Conservation (phyloP, 345 rosid species). For the Psidium friedrichsthalianum region DNA sequence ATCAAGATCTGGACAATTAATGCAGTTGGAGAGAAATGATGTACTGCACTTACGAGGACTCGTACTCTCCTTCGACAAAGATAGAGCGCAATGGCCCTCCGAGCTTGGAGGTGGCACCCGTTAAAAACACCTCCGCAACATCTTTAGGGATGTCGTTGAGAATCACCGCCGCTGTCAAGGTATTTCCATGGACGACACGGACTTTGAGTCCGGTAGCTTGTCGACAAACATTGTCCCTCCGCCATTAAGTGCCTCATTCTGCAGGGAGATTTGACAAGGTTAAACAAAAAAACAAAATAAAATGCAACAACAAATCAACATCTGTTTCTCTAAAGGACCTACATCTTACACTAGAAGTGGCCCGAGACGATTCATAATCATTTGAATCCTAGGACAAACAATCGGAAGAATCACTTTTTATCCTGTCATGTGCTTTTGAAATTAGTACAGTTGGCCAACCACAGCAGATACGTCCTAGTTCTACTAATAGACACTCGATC, state of each 20-base stretch:
- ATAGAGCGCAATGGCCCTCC: constrained; percentile 92
- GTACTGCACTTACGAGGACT: constrained; percentile 55
- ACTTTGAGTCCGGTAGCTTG: constrained; percentile 71
- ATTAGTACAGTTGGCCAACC: neutral
- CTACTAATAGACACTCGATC: neutral
- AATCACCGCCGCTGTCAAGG: constrained; percentile 94
- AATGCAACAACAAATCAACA: neutral
- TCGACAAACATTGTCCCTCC: constrained; percentile 87
- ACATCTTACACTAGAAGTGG: neutral
- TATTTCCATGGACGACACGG: constrained; percentile 94
- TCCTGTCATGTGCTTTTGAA: neutral
- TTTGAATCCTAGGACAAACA: neutral
- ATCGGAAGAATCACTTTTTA: neutral
- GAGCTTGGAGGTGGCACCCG: constrained; percentile 98
- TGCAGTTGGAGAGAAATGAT: neutral
- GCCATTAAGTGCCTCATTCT: constrained; percentile 95
- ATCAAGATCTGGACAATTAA: neutral
- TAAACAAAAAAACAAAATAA: neutral
- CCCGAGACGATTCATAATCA: neutral
- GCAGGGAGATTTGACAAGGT: neutral
- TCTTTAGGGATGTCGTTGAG: constrained; percentile 65
- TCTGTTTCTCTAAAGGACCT: neutral
- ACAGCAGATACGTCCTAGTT: neutral
- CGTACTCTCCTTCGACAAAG: constrained; percentile 70
- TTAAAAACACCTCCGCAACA: constrained; percentile 73